These are phyloP conservation scores for Globisporangium cylindrosporum DNA, from an alignment of 352 stramenopile genomes.

Conservation along the genomic window DNA sequence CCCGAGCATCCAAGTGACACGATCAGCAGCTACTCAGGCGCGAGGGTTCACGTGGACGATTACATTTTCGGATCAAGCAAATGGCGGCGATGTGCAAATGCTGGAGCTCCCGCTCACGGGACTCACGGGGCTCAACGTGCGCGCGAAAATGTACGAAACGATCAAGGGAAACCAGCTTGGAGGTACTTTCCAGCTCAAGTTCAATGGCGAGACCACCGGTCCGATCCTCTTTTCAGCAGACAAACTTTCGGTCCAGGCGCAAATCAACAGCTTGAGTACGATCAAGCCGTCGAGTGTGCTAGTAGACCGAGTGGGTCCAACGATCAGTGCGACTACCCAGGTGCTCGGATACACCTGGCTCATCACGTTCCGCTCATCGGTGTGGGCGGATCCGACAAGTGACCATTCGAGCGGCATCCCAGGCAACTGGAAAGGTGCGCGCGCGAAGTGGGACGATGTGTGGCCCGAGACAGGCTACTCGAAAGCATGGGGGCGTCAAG, in stretches of 20 bases:
- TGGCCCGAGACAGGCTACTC: slow-evolving; percentile 92
- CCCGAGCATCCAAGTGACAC: slow-evolving; percentile 45
- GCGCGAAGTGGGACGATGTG: slow-evolving; percentile 80
- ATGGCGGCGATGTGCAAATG: slow-evolving; percentile 83
- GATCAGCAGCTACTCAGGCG: slow-evolving; percentile 60
- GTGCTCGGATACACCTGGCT: slow-evolving; percentile 88
- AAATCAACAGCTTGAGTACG: slow-evolving; percentile 91
- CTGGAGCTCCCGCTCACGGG: slow-evolving; percentile 34
- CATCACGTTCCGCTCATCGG: slow-evolving; percentile 93
- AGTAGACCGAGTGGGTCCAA: slow-evolving; percentile 61
- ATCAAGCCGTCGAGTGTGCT: slow-evolving; percentile 91
- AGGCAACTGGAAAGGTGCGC: slow-evolving; percentile 91
- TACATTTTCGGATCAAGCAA: slow-evolving; percentile 50
- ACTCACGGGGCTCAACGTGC: slow-evolving; percentile 32
- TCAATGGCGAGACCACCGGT: slow-evolving; percentile 92
- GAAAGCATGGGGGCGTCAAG: slow-evolving; percentile 96
- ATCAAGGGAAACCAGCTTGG: slow-evolving; percentile 87
- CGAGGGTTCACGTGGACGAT: slow-evolving; percentile 83
- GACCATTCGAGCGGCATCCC: slow-evolving; percentile 77
- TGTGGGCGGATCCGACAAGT: slow-evolving; percentile 91
- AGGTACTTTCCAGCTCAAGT: slow-evolving; percentile 92
- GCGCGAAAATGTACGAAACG: slow-evolving; percentile 61
- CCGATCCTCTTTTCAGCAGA: slow-evolving; percentile 87
- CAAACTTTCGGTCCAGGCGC: slow-evolving; percentile 75
- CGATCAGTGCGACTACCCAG: slow-evolving; percentile 45